phyloP scores from a whole-genome alignment of 352 stramenopile species.

The Globisporangium spinosum region DNA sequence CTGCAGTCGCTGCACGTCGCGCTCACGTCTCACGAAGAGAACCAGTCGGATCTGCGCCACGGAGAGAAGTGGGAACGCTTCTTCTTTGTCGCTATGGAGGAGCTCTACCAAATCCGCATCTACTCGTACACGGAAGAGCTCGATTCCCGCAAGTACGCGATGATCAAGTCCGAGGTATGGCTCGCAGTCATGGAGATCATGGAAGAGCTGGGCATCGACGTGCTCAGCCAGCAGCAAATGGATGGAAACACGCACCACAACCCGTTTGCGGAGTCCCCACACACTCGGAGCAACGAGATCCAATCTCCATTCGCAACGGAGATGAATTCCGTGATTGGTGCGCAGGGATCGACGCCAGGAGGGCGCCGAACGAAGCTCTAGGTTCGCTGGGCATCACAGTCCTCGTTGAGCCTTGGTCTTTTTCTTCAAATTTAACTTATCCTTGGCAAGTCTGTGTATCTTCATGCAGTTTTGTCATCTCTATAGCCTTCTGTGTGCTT shows the following conservation, averaged over 20 bases:
- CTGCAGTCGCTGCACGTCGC: conserved; percentile 81
- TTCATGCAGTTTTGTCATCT: not conserved
- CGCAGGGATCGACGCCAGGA: conserved; percentile 14
- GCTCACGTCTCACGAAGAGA: conserved; percentile 85
- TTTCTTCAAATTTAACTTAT: conserved; percentile 14
- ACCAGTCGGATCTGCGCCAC: conserved; percentile 69
- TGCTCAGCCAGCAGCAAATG: conserved; percentile 35
- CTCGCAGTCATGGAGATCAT: conserved; percentile 88
- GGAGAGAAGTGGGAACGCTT: conserved; percentile 83
- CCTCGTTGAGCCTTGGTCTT: not conserved
- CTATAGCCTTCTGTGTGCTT: not conserved
- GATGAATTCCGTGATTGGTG: conserved; percentile 56
- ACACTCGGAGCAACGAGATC: conserved; percentile 21
- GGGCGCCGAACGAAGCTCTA: conserved; percentile 45
- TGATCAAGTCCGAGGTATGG: conserved; percentile 89
- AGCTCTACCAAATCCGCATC: conserved; percentile 77
- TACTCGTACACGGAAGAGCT: conserved; percentile 88
- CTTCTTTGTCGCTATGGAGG: conserved; percentile 86
- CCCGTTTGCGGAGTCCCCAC: conserved; percentile 36
- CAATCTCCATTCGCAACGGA: conserved; percentile 52
- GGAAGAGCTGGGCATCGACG: conserved; percentile 68
- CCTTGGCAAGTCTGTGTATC: not conserved
- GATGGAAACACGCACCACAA: conserved; percentile 20
- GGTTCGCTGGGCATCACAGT: not conserved
- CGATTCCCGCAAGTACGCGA: conserved; percentile 82